phyloP scores from a whole-genome alignment of 2,329 filamentous ascomycete species.

The Clonostachys solani region DNA sequence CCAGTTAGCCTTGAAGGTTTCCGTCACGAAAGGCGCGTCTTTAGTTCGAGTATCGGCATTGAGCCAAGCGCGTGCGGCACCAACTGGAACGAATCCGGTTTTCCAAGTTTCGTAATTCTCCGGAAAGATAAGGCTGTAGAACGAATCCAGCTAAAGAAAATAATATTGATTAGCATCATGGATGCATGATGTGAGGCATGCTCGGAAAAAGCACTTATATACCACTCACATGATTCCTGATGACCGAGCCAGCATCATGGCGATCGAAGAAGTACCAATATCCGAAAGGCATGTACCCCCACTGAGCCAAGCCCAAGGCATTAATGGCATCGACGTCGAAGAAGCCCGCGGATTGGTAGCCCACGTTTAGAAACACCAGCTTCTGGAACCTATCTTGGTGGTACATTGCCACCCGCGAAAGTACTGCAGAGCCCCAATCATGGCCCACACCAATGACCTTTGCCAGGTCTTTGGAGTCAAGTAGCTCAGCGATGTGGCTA shows the following conservation, averaged over 20 bases:
- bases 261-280: slow-evolving; percentile 13
- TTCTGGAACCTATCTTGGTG: slow-evolving; percentile 11
- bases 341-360: slow-evolving; percentile 6
- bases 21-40: neutral
- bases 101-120: neutral
- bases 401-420: slow-evolving; percentile 19
- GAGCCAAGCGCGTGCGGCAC: neutral
- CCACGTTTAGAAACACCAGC: slow-evolving; percentile 12
- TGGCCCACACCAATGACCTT: slow-evolving; percentile 37
- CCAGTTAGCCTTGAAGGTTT: neutral
- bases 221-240: slow-evolving; percentile 4
- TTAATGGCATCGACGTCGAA: slow-evolving; percentile 9
- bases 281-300: slow-evolving; percentile 8
- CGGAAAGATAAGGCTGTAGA: neutral
- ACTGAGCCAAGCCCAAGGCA: slow-evolving; percentile 1
- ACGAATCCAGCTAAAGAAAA: neutral
- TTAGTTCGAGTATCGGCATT: neutral
- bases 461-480: slow-evolving; percentile 18
- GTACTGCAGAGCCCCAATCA: slow-evolving; percentile 24
- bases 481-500: slow-evolving; percentile 24
- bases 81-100: neutral
- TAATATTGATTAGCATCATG: too few species aligned
- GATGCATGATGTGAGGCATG: too few species aligned
- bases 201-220: too few species aligned
- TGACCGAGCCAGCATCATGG: slow-evolving; percentile 5